Evolutionary conservation across 768 basidiomycete genomes (phyloP), one percentile per base, ranked within the genome.

Genomic region (Kwoniella bestiolae): DNA sequence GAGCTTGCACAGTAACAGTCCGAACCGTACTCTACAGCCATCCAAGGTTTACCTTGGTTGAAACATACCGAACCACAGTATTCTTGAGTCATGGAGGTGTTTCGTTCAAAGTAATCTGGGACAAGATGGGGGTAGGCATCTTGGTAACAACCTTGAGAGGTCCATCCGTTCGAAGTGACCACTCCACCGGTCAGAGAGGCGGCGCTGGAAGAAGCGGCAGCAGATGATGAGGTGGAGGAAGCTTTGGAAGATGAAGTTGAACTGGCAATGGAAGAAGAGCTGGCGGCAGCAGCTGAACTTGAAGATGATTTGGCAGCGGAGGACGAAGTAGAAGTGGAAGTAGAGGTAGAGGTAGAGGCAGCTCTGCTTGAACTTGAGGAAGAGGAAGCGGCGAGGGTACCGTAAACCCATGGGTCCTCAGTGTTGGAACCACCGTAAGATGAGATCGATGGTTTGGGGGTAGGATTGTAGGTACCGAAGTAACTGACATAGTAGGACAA

Each of bases 401-500:
- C 56, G 38, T 7, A 12, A 1, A 61, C 63, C 68, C 68, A 69
- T 1, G 68, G 68, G 47, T 65, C 52, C 47, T 69, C 68, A 29
- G 23, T 68, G 49, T 56, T 61, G 25, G 31, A 11, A 32, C 12
- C 32, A 29, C 55, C 59, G 46, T 61, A 69, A 12, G 38, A n/a
- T 1, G 63, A 53, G 58, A 65, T 58, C 4, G 59, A 45, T 34
- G 68, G 57, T 3, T 23, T 50, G 11, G 63, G 58, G 4, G 29
- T 45, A 12, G 68, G 63, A 11, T 46, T 61, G 35, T 56, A 49
- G 9, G 63, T 65, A 56, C 68, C 68, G 47, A 56, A 65, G 59
- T 65, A 65, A 38, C 49, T 56, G 26, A 69, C 68, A 49, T 69
- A 69, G 41, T 32, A 61, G 0, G 68, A 69, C 16, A 69, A 50